phyloP scores from a whole-genome alignment of 106 monocot species.

The Dactylorhiza incarnata region DNA sequence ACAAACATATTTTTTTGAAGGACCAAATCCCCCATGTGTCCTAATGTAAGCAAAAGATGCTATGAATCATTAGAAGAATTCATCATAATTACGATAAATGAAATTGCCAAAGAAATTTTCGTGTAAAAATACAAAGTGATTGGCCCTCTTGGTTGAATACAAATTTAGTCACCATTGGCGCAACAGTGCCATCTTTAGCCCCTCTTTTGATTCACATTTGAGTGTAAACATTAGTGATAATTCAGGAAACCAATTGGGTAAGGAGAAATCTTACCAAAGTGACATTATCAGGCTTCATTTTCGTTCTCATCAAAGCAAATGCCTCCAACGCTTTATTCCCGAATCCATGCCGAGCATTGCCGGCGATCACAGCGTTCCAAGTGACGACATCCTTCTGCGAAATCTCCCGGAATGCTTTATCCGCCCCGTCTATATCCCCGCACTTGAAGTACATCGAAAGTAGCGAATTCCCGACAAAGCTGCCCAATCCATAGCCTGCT shows the following conservation, averaged over 20 bases:
- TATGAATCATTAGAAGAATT: too few relatives aligned
- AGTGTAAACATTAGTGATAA: too few relatives aligned
- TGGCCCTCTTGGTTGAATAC: too few relatives aligned
- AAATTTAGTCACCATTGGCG: neutral
- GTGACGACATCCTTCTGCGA: slow-evolving; percentile 54
- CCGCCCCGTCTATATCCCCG: slow-evolving; percentile 58
- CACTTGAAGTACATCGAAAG: slow-evolving; percentile 72
- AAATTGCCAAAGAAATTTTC: neutral
- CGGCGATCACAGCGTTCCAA: slow-evolving; percentile 77
- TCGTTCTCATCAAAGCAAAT: slow-evolving; percentile 44
- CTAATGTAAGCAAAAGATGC: too few relatives aligned
- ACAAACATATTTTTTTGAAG: too few relatives aligned
- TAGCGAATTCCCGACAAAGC: slow-evolving; percentile 75
- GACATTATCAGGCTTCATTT: slow-evolving; percentile 41
- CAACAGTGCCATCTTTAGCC: too few relatives aligned
- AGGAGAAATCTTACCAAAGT: slow-evolving; percentile 42
- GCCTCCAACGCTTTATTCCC: slow-evolving; percentile 46
- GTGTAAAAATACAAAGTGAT: neutral
- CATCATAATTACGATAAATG: neutral
- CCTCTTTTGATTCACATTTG: too few relatives aligned
- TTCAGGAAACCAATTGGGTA: neutral
- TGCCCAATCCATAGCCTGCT: slow-evolving; percentile 56
- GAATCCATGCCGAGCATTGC: slow-evolving; percentile 64
- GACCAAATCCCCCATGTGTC: too few relatives aligned
- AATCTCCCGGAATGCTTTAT: slow-evolving; percentile 40